Evolutionary conservation across 2,329 filamentous ascomycete genomes (phyloP).

Genomic region (Conoideocrella luteorostrata): DNA sequence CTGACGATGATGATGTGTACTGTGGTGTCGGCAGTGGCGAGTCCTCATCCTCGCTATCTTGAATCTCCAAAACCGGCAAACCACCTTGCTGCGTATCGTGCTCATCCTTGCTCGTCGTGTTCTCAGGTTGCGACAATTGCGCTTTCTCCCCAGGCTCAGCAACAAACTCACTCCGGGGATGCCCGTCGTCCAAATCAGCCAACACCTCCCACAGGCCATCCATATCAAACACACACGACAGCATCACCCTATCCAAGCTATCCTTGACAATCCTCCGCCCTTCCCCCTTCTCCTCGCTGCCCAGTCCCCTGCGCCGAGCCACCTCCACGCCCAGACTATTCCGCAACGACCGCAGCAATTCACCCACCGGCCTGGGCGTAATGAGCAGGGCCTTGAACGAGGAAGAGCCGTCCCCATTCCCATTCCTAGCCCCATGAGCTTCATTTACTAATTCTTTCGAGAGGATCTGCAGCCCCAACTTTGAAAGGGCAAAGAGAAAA

Average conservation of each 20-base stretch:
- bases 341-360: slow-evolving; percentile 35
- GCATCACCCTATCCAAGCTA: slow-evolving; percentile 42
- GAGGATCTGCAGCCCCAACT: slow-evolving; percentile 45
- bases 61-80: too few relatives aligned
- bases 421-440: too few relatives aligned
- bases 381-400: slow-evolving; percentile 34
- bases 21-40: slow-evolving; percentile 10
- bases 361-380: slow-evolving; percentile 38
- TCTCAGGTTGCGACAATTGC: too few relatives aligned
- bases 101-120: too few relatives aligned
- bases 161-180: too few relatives aligned
- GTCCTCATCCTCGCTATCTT: slow-evolving; percentile 28
- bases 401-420: slow-evolving; percentile 11
- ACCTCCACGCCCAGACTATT: slow-evolving; percentile 34
- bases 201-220: slow-evolving; percentile 53
- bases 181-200: slow-evolving; percentile 36
- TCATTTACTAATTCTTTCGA: slow-evolving; percentile 35
- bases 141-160: too few relatives aligned
- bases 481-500: background rate
- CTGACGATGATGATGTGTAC: too few relatives aligned
- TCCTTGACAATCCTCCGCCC: slow-evolving; percentile 21
- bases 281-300: slow-evolving; percentile 13
- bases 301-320: slow-evolving; percentile 5
- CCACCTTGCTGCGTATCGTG: too few relatives aligned
- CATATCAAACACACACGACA: slow-evolving; percentile 53